These are phyloP conservation scores for Coemansia sp. DNA, from an alignment of 192 early-diverging fungal genomes.

Conservation along the genomic window DNA sequence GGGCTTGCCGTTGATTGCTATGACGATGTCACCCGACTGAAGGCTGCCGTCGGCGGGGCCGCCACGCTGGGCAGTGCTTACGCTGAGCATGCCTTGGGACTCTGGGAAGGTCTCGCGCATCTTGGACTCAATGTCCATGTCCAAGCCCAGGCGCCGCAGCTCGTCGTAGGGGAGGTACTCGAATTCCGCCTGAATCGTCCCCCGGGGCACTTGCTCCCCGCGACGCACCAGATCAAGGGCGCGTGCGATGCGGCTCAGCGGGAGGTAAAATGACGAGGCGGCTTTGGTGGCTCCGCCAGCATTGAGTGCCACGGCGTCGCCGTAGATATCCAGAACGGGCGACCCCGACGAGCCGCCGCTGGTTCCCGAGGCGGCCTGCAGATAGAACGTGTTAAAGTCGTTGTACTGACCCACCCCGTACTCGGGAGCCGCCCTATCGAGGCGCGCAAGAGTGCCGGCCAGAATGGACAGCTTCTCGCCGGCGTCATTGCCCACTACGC, in stretches of 20 bases:
- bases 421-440: slow-evolving; percentile 74
- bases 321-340: slow-evolving; percentile 78
- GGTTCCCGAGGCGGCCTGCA: slow-evolving; percentile 73
- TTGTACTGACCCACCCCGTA: slow-evolving; percentile 73
- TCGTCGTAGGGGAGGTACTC: slow-evolving; percentile 75
- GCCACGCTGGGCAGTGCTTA: slow-evolving; percentile 60
- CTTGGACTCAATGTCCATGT: slow-evolving; percentile 60
- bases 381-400: slow-evolving; percentile 84
- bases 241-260: slow-evolving; percentile 67
- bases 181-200: slow-evolving; percentile 75
- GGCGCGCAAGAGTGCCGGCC: slow-evolving; percentile 69
- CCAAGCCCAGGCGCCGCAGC: slow-evolving; percentile 68
- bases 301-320: slow-evolving; percentile 76
- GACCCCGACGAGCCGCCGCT: slow-evolving; percentile 77
- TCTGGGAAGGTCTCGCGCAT: slow-evolving; percentile 66
- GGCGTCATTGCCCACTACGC: slow-evolving; percentile 77
- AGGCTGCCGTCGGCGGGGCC: slow-evolving; percentile 69
- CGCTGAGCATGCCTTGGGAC: slow-evolving; percentile 69
- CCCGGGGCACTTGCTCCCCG: slow-evolving; percentile 63
- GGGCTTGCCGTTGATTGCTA: slow-evolving; percentile 59
- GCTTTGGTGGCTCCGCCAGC: slow-evolving; percentile 65
- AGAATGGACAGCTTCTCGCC: slow-evolving; percentile 79
- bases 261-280: slow-evolving; percentile 71
- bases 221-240: slow-evolving; percentile 62
- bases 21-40: slow-evolving; percentile 69